phyloP scores from a whole-genome alignment of 768 basidiomycete genomes.

The Phylloporus sp. region DNA sequence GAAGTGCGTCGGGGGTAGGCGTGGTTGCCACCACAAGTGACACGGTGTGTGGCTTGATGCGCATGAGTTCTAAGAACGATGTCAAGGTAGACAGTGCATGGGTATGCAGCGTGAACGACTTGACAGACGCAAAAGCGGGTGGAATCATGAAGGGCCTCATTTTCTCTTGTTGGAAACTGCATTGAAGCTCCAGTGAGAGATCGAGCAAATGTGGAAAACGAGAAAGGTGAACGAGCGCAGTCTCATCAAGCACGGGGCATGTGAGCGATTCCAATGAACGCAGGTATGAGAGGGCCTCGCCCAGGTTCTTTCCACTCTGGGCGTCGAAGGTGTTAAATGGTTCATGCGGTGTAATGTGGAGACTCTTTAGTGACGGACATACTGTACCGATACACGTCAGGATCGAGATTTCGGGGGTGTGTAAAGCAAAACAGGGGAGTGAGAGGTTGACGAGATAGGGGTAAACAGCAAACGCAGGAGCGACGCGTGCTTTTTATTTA shows the following conservation, averaged over 20 bases:
- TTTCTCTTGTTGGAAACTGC: constrained; percentile 12
- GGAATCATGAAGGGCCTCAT: constrained; percentile 8
- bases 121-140: constrained; percentile 15
- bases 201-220: constrained; percentile 14
- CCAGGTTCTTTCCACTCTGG: constrained; percentile 18
- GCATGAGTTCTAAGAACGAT: constrained; percentile 18
- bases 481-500: constrained; percentile 11
- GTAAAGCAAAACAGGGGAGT: constrained; percentile 8
- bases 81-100: constrained; percentile 16
- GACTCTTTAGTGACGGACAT: constrained; percentile 18
- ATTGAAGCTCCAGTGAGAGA: constrained; percentile 15
- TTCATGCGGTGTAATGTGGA: constrained; percentile 4
- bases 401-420: constrained; percentile 17
- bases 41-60: constrained; percentile 11
- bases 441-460: constrained; percentile 17
- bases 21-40: constrained; percentile 11
- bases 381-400: constrained; percentile 16
- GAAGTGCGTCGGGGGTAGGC: constrained; percentile 17
- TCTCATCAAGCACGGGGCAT: constrained; percentile 20
- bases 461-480: constrained; percentile 21
- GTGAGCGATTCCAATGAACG: constrained; percentile 13
- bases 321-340: constrained; percentile 5
- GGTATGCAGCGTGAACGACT: constrained; percentile 8
- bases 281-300: constrained; percentile 17
- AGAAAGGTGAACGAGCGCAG: constrained; percentile 22